Evolutionary conservation across 108 stramenopile genomes (phyloP).

Genomic region (Mediolabrus comicus): DNA sequence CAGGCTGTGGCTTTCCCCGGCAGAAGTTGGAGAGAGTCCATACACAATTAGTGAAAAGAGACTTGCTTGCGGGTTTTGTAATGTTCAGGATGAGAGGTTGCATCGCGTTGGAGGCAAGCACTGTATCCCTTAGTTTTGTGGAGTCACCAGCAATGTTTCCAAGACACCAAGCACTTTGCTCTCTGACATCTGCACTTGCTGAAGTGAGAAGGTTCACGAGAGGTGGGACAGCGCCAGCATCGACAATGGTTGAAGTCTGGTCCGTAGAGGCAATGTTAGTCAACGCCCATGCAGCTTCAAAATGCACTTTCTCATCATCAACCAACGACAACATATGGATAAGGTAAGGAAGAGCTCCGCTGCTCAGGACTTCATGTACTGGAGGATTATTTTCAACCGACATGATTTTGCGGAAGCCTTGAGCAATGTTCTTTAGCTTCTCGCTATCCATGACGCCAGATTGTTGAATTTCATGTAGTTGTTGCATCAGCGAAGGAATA

Average conservation of each 20-base stretch:
- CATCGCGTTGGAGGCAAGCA: slow-evolving; percentile 63
- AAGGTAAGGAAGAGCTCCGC: slow-evolving; percentile 72
- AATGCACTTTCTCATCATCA: slow-evolving; percentile 64
- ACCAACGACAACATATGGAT: slow-evolving; percentile 59
- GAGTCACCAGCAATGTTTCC: slow-evolving; percentile 96
- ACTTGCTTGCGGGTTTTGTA: slow-evolving; percentile 57
- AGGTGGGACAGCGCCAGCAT: slow-evolving; percentile 67
- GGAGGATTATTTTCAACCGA: slow-evolving; percentile 85
- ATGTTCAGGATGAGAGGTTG: slow-evolving; percentile 75
- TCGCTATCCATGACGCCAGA: slow-evolving; percentile 24
- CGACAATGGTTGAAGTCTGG: slow-evolving; percentile 63
- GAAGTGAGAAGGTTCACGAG: slow-evolving; percentile 70
- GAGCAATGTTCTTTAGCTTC: slow-evolving; percentile 45
- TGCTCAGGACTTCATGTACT: slow-evolving; percentile 70
- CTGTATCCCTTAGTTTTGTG: slow-evolving; percentile 66
- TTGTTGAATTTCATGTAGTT: slow-evolving; percentile 22
- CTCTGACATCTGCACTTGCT: slow-evolving; percentile 78
- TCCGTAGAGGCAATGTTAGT: slow-evolving; percentile 93
- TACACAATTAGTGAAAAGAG: slow-evolving; percentile 76
- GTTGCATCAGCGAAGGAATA: slow-evolving; percentile 46
- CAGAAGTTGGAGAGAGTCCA: slow-evolving; percentile 96
- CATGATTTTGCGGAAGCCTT: slow-evolving; percentile 81
- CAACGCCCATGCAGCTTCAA: slow-evolving; percentile 95
- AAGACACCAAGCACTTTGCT: slow-evolving; percentile 94
- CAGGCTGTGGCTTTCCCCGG: slow-evolving; percentile 89